Percentiles rank a stretch among this genome's conserved stretches.
Evolutionary conservation across 1,284 basidiomycete species (phyloP).

Genomic region (Malassezia cuniculi): DNA sequence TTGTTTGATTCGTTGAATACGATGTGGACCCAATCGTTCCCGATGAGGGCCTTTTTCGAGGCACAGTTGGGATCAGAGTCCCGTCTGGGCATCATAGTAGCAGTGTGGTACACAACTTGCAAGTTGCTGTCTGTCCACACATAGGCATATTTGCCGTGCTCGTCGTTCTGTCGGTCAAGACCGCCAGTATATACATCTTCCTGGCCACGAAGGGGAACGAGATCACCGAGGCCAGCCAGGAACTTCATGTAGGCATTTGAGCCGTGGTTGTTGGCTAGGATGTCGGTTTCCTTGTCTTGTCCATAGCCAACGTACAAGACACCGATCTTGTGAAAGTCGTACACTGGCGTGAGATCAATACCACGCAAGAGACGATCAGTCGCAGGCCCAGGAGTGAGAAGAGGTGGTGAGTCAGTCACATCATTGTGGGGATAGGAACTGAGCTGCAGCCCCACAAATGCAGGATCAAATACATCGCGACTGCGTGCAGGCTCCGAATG

Average conservation of each 20-base stretch:
- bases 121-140: constrained; percentile 98
- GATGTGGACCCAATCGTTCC: constrained; percentile 51
- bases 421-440: constrained; percentile 49
- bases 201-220: constrained; percentile 72
- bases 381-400: constrained; percentile 49
- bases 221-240: constrained; percentile 70
- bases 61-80: constrained; percentile 24
- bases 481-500: background rate
- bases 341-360: constrained; percentile 79
- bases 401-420: constrained; percentile 43
- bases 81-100: constrained; percentile 81
- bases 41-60: constrained; percentile 41
- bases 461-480: constrained; percentile 56
- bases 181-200: constrained; percentile 84
- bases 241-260: constrained; percentile 90
- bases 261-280: constrained; percentile 77
- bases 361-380: constrained; percentile 58
- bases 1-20: constrained; percentile 66
- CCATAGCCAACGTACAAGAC: constrained; percentile 90
- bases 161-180: constrained; percentile 74
- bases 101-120: constrained; percentile 87
- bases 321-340: constrained; percentile 93
- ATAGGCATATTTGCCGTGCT: constrained; percentile 53
- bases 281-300: constrained; percentile 71
- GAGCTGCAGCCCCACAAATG: constrained; percentile 73